A percentile compares a stretch with the other conserved stretches of the same genome.
These are phyloP conservation scores for Dictyostelium discoideum DNA, from an alignment of 78 protist genomes.

Conservation along the genomic window DNA sequence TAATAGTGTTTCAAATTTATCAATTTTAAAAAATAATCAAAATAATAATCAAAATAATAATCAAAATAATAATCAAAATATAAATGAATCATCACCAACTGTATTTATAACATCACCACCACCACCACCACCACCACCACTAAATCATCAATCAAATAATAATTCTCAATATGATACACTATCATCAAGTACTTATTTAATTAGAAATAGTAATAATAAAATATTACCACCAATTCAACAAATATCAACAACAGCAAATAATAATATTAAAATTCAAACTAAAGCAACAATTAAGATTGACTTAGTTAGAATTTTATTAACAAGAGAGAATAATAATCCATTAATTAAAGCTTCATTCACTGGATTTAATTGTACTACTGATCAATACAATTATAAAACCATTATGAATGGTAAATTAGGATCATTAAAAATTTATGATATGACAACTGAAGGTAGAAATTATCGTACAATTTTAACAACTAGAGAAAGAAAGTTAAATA, in stretches of 20 bases:
- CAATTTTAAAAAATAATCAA: background rate
- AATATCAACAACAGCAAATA: background rate
- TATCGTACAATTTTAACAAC: constrained; percentile 68
- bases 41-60: background rate
- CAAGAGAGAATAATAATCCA: constrained; percentile 54
- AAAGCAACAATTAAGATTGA: background rate
- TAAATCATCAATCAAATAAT: background rate
- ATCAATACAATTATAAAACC: constrained; percentile 1
- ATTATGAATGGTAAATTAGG: constrained; percentile 17
- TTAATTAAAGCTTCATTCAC: constrained; percentile 51
- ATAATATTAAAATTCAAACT: background rate
- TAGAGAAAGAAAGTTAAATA: constrained; percentile 30
- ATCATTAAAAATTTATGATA: constrained; percentile 40
- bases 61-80: background rate
- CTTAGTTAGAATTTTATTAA: constrained; percentile 51
- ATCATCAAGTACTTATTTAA: background rate
- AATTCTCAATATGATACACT: background rate
- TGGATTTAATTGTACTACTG: background rate
- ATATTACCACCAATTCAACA: background rate
- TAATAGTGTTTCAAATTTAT: constrained; percentile 31
- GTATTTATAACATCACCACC: background rate
- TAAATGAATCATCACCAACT: background rate
- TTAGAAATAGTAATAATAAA: background rate
- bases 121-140: background rate
- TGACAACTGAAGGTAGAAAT: constrained; percentile 74